Conservation (phyloP, 495 filamentous ascomycete species). For the Filosporella fistucella region DNA sequence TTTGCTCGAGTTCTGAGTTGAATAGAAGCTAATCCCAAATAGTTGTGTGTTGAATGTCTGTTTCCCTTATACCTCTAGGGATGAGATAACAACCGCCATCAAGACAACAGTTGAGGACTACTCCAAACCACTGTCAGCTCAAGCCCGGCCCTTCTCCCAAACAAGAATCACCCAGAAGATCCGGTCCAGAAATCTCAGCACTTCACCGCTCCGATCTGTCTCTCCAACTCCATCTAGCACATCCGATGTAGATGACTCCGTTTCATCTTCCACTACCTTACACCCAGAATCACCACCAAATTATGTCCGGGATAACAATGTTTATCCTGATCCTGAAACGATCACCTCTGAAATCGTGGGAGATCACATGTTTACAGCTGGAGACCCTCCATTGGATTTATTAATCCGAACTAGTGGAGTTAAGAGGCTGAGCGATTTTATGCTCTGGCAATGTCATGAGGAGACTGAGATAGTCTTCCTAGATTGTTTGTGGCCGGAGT, state of each 20-base stretch:
- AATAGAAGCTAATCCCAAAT: conserved; percentile 3
- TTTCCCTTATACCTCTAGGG: conserved; percentile 93
- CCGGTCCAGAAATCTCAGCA: conserved; percentile 47
- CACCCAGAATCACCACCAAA: conserved; percentile 23
- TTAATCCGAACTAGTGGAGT: conserved; percentile 90
- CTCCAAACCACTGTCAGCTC: conserved; percentile 56
- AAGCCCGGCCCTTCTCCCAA: conserved; percentile 75
- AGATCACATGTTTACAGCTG: conserved; percentile 78
- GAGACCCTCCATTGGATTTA: conserved; percentile 81
- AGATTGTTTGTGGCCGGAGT: conserved; percentile 92
- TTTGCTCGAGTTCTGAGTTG: not conserved
- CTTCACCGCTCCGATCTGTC: conserved; percentile 12
- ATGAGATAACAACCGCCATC: conserved; percentile 93
- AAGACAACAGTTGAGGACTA: conserved; percentile 80
- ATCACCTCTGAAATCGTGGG: conserved; percentile 78
- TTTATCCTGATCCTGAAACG: conserved; percentile 67
- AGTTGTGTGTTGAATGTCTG: conserved; percentile 90
- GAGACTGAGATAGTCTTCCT: conserved; percentile 89
- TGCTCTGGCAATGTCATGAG: conserved; percentile 97
- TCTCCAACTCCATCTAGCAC: conserved; percentile 23
- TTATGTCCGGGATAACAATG: conserved; percentile 15
- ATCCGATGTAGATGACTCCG: conserved; percentile 22
- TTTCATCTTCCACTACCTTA: conserved; percentile 25
- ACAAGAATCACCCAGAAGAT: conserved; percentile 83
- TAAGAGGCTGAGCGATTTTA: conserved; percentile 88